Evolutionary conservation across 192 early-diverging fungal genomes (phyloP), one percentile per base, ranked within the genome.

Genomic region (Dissophora globulifera): DNA sequence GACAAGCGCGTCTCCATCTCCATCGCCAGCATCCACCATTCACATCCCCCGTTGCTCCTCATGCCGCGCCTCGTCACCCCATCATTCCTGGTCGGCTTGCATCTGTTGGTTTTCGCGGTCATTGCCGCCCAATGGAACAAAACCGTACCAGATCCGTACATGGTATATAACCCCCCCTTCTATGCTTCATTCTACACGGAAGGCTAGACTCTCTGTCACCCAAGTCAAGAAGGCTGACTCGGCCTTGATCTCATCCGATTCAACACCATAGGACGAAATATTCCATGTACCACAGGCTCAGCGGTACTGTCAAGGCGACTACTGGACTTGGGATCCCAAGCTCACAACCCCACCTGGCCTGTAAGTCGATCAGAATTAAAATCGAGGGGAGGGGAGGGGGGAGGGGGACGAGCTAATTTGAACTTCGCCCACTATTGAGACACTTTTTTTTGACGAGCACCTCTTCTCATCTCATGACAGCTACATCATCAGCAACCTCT

Each of bases 341-440:
- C 74, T 99, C 25, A 99, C 97, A 0, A 99, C 97, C n/a, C 97
- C 96, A 38, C 96, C 97, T 20, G 97, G 96, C 13, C 85, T 97
- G 85, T 99, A 92, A 72, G 64, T 87, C 13, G 5, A 26, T 38
- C 16, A 40, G n/a, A n/a, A n/a, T n/a, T n/a, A n/a, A n/a, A n/a
- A n/a, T n/a, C n/a, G n/a, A n/a, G n/a, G n/a, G n/a, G n/a, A n/a
- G n/a, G n/a, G n/a, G n/a, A n/a, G n/a, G n/a, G n/a, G n/a, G n/a
- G n/a, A n/a, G n/a, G n/a, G n/a, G n/a, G n/a, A n/a, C n/a, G n/a
- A n/a, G n/a, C 40, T 15, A 19, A 33, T 32, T 8, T 19, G 26
- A 23, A 29, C 49, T 50, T 10, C 2, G 49, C 8, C 49, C 12
- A 19, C 25, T 11, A 1, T 9, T 26, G 41, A 26, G 1, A 1